Conservation (phyloP, 495 filamentous ascomycete species). For the Physcia stellaris region DNA sequence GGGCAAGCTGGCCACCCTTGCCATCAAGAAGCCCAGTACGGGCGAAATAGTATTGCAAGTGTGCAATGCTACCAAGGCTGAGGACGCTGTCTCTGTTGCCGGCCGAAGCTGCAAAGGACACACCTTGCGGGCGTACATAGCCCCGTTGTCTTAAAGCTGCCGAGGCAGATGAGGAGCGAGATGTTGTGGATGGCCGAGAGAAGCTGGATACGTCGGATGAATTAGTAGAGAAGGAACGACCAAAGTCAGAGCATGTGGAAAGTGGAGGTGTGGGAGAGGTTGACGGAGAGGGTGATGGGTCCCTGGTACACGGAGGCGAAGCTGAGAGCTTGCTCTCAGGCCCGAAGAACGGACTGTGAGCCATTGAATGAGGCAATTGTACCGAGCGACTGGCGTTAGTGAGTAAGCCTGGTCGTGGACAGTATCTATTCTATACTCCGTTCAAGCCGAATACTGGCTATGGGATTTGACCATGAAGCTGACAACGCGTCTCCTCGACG, state of each 20-base stretch:
- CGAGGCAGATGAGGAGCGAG: conserved; percentile 39
- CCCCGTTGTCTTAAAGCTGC: conserved; percentile 53
- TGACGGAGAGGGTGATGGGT: conserved; percentile 28
- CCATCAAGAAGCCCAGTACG: conserved; percentile 86
- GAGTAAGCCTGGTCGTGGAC: conserved; percentile 1
- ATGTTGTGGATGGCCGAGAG: conserved; percentile 34
- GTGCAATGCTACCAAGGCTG: conserved; percentile 89
- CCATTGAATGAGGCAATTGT: conserved; percentile 5
- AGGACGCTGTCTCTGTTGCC: conserved; percentile 83
- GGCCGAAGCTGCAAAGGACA: conserved; percentile 81
- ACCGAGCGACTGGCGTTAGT: too few species aligned
- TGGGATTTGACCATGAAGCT: too few species aligned
- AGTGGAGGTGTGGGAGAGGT: conserved; percentile 18
- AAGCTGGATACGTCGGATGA: conserved; percentile 41
- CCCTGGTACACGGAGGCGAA: conserved; percentile 19
- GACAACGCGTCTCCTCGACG: too few species aligned
- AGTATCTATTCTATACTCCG: too few species aligned
- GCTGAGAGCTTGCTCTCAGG: conserved; percentile 9
- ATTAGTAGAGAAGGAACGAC: conserved; percentile 61
- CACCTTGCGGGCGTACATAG: conserved; percentile 82
- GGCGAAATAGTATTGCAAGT: conserved; percentile 97
- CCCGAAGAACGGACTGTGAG: conserved; percentile 4
- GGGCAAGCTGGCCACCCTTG: conserved; percentile 73
- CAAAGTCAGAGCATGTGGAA: conserved; percentile 32
- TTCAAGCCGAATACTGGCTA: too few species aligned